phyloP scores from a whole-genome alignment of 495 filamentous ascomycete species.

The Cercophora scortea region DNA sequence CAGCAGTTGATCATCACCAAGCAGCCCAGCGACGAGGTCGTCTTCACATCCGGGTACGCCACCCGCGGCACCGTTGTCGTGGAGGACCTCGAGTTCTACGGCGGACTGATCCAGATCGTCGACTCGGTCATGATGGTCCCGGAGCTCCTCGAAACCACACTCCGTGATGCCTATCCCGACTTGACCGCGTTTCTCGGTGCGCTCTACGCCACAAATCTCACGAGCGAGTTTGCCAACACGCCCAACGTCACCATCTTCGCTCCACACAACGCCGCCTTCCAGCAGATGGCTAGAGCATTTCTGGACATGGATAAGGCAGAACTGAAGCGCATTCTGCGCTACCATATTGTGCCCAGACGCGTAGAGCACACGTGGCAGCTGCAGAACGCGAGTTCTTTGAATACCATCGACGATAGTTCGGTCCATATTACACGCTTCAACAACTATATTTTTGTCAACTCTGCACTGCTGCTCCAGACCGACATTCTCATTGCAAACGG shows the following conservation, averaged over 20 bases:
- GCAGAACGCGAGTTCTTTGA: conserved; percentile 14
- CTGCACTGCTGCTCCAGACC: conserved; percentile 42
- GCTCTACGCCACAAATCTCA: conserved; percentile 23
- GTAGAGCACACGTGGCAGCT: conserved; percentile 35
- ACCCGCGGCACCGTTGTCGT: conserved; percentile 18
- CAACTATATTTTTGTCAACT: conserved; percentile 33
- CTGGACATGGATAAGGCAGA: not conserved
- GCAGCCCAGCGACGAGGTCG: conserved; percentile 16
- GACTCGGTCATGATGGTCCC: conserved; percentile 24
- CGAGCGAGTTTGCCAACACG: conserved; percentile 11
- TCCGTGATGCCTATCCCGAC: conserved; percentile 18
- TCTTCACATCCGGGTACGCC: conserved; percentile 21
- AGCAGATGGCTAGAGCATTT: conserved; percentile 35
- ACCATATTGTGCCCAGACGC: conserved; percentile 31
- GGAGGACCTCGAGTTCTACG: conserved; percentile 17
- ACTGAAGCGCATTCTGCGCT: conserved; percentile 16
- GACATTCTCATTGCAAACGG: conserved; percentile 58
- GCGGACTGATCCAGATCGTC: conserved; percentile 20
- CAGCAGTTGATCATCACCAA: conserved; percentile 24
- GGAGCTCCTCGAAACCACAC: conserved; percentile 12
- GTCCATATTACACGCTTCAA: conserved; percentile 12
- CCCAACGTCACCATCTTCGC: conserved; percentile 31
- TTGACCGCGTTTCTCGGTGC: conserved; percentile 26
- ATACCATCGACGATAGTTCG: conserved; percentile 28
- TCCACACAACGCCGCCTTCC: conserved; percentile 40